These are phyloP conservation scores for Linum tenue DNA, from an alignment of 345 rosid genomes.

Conservation along the genomic window DNA sequence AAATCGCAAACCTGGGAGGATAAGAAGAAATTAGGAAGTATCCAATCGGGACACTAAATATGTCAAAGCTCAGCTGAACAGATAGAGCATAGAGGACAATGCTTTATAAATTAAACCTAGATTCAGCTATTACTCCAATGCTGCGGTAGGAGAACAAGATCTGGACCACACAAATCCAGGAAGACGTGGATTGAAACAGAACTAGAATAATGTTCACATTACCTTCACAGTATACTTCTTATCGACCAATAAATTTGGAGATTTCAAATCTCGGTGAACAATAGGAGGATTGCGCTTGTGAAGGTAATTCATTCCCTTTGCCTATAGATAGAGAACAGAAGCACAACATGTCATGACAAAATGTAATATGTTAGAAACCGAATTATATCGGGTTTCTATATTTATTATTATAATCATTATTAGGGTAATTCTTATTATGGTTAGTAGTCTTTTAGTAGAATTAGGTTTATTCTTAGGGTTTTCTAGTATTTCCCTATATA, in stretches of 20 bases:
- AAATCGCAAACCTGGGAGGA: constrained; percentile 83
- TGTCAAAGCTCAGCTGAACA: neutral
- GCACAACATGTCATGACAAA: neutral
- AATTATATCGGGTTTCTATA: too few species aligned
- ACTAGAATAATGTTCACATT: constrained; percentile 7
- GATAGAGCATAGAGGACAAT: neutral
- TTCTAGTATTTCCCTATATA: too few species aligned
- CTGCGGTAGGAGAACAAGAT: neutral
- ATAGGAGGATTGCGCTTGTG: constrained; percentile 90
- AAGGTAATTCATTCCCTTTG: constrained; percentile 99
- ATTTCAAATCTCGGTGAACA: constrained; percentile 94
- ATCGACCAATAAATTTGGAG: constrained; percentile 97
- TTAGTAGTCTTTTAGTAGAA: too few species aligned
- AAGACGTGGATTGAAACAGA: neutral
- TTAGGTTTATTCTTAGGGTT: too few species aligned
- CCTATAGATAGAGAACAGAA: constrained; percentile 38
- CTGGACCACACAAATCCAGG: neutral
- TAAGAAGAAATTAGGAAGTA: constrained; percentile 8
- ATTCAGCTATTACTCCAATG: neutral
- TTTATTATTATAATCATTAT: too few species aligned
- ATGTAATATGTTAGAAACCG: too few species aligned
- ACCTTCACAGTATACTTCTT: constrained; percentile 96
- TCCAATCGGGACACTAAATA: neutral
- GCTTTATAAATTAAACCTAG: neutral
- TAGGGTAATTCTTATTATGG: too few species aligned